These are phyloP conservation scores for Geranium incanum DNA, from an alignment of 441 rosid species.

Conservation along the genomic window DNA sequence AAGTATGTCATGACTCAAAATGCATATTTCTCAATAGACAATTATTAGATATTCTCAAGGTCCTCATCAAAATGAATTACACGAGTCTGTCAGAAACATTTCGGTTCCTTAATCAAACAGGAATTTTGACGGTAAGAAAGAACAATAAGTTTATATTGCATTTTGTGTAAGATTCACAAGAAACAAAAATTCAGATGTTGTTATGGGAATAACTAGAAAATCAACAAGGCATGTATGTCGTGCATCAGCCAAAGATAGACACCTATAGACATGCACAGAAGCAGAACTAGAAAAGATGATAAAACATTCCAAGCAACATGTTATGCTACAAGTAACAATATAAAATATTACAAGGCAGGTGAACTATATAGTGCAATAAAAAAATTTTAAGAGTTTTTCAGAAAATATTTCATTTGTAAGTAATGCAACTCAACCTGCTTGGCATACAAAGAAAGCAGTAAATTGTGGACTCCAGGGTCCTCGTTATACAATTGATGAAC, in stretches of 20 bases:
- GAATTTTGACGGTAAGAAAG: background rate
- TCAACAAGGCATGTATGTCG: too few relatives aligned
- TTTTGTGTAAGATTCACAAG: conserved; percentile 6
- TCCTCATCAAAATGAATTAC: background rate
- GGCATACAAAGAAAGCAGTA: conserved; percentile 93
- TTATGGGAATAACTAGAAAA: conserved; percentile 11
- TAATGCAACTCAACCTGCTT: conserved; percentile 61
- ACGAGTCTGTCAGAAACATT: background rate
- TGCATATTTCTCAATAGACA: background rate
- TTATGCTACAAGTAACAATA: background rate
- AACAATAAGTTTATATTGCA: background rate
- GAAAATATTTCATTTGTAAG: conserved; percentile 4
- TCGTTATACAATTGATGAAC: conserved; percentile 86
- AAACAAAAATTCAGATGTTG: background rate
- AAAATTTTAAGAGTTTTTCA: conserved; percentile 8
- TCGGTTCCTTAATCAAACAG: conserved; percentile 4
- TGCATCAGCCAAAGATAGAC: background rate
- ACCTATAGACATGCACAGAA: background rate
- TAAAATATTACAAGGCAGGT: background rate
- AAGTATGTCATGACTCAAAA: background rate
- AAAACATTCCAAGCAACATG: background rate
- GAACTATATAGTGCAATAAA: background rate
- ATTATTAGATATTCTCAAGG: conserved; percentile 4
- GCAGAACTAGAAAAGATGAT: background rate
- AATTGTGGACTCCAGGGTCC: conserved; percentile 97